Evolutionary conservation across 1,284 basidiomycete genomes (phyloP).

Genomic region (Mycosarcoma maydis): DNA sequence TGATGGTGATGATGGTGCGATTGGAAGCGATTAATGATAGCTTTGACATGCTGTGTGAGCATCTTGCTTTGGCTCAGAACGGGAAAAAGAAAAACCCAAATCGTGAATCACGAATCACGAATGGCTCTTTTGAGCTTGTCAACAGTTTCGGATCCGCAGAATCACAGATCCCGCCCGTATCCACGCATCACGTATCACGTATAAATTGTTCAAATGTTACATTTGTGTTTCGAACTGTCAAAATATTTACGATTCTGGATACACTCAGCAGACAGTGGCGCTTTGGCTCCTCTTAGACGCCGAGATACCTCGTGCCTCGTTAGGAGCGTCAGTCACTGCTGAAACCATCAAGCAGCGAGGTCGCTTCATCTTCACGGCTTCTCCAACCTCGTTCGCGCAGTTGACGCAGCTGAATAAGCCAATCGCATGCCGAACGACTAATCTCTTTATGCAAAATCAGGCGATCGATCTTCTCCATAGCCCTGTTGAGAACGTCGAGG

Average conservation of each 20-base stretch:
- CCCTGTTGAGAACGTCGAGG: constrained; percentile 1
- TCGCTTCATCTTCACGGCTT: constrained; percentile 1
- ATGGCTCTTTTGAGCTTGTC: no score
- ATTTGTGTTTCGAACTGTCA: constrained; percentile 3
- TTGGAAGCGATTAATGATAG: neutral
- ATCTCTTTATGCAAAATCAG: constrained; percentile 16
- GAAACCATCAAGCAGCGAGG: constrained; percentile 1
- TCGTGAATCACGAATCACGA: no score
- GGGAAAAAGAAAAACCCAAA: no score
- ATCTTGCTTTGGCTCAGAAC: no score
- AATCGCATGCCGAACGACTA: constrained; percentile 18
- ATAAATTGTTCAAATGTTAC: no score
- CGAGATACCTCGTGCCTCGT: no score
- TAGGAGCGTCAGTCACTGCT: no score
- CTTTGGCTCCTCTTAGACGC: no score
- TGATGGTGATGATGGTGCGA: constrained; percentile 2
- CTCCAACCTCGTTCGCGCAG: constrained; percentile 28
- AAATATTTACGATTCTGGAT: no score
- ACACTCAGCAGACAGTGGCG: no score
- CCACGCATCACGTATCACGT: no score
- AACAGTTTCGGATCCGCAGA: constrained; percentile 4
- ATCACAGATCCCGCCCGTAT: no score
- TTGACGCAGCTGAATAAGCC: constrained; percentile 26
- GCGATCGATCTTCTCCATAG: constrained; percentile 22
- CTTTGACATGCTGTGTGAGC: neutral